These are phyloP conservation scores for Hansfordia pulvinata DNA, from an alignment of 2,329 filamentous ascomycete genomes.

Conservation along the genomic window DNA sequence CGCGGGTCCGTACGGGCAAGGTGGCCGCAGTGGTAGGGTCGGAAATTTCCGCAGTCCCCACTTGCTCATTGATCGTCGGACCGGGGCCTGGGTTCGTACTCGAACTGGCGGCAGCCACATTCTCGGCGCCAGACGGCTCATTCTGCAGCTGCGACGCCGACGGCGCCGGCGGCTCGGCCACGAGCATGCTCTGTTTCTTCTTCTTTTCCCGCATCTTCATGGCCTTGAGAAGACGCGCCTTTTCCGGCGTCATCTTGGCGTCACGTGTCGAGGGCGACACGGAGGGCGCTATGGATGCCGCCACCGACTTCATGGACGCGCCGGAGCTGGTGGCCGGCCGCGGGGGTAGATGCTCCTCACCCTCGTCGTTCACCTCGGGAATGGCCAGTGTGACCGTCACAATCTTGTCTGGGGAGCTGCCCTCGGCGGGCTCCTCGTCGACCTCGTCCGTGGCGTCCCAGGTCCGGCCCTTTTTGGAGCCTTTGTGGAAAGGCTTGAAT, in stretches of 20 bases:
- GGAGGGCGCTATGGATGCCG: conserved; percentile 26
- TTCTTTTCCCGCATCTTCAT: conserved; percentile 81
- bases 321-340: conserved; percentile 31
- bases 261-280: conserved; percentile 22
- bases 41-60: too few relatives aligned
- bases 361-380: conserved; percentile 16
- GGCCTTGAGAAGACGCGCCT: conserved; percentile 85
- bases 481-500: conserved; percentile 56
- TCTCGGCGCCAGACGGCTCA: too few relatives aligned
- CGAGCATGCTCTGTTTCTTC: conserved; percentile 26
- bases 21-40: too few relatives aligned
- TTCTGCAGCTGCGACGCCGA: too few relatives aligned
- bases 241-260: conserved; percentile 66
- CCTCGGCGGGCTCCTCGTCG: conserved; percentile 13
- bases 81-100: too few relatives aligned
- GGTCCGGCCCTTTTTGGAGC: conserved; percentile 34
- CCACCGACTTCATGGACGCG: conserved; percentile 25
- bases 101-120: too few relatives aligned
- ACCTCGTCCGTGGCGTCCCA: conserved; percentile 16
- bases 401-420: background rate
- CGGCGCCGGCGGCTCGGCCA: conserved; percentile 12
- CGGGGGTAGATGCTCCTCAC: conserved; percentile 20
- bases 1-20: too few relatives aligned
- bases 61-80: too few relatives aligned
- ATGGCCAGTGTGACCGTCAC: conserved; percentile 10